phyloP scores from a whole-genome alignment of 331 rosid genomes.

The Quercus lobata region DNA sequence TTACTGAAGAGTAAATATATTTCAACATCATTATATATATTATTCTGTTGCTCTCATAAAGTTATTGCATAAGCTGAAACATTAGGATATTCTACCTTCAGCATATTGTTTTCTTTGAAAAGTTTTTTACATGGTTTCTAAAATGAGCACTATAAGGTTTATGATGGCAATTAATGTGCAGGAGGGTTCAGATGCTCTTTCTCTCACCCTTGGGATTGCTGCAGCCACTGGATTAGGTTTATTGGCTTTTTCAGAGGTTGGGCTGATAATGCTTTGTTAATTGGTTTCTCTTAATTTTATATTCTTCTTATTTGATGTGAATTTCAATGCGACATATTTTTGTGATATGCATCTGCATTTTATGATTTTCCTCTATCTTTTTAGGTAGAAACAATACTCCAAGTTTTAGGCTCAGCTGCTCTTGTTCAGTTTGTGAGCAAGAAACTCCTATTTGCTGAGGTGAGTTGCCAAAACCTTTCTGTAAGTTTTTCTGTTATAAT shows the following conservation, averaged over 20 bases:
- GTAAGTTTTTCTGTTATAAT: neutral
- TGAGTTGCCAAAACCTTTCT: slow-evolving; percentile 12
- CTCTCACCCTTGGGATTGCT: slow-evolving; percentile 68
- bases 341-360: slow-evolving; percentile 8
- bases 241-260: slow-evolving; percentile 81
- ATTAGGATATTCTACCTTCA: neutral
- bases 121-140: neutral
- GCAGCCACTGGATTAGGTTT: slow-evolving; percentile 76
- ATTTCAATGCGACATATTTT: slow-evolving; percentile 3
- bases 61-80: neutral
- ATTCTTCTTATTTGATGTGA: slow-evolving; percentile 2
- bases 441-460: slow-evolving; percentile 90
- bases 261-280: neutral
- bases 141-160: slow-evolving; percentile 14
- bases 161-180: slow-evolving; percentile 33
- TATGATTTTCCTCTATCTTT: slow-evolving; percentile 5
- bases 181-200: slow-evolving; percentile 67
- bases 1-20: neutral
- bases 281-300: neutral
- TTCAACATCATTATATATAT: neutral
- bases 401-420: slow-evolving; percentile 86
- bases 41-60: neutral
- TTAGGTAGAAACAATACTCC: slow-evolving; percentile 87
- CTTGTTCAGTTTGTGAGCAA: slow-evolving; percentile 74
- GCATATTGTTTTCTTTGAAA: slow-evolving; percentile 4